phyloP scores from a whole-genome alignment of 331 rosid genomes.

The Dryas integrifolia region DNA sequence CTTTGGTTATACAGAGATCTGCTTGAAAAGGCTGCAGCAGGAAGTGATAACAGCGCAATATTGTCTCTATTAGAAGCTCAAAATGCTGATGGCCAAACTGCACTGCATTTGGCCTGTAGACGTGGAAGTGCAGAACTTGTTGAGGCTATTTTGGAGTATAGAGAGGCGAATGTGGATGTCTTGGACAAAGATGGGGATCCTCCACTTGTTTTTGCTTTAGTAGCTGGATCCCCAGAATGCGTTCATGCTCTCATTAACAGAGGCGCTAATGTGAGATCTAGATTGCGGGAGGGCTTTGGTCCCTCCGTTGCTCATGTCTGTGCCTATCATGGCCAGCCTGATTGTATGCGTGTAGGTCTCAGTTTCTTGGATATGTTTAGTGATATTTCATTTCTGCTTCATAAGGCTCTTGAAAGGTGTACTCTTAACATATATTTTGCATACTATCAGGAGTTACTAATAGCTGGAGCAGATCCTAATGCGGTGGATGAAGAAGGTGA shows the following conservation, averaged over 20 bases:
- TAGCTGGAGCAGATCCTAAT: conserved; percentile 98
- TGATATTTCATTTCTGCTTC: conserved; percentile 15
- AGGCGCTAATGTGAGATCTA: conserved; percentile 83
- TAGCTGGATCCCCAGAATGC: conserved; percentile 97
- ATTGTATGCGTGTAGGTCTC: conserved; percentile 93
- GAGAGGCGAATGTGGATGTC: conserved; percentile 86
- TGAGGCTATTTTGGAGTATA: conserved; percentile 72
- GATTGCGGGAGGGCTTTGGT: conserved; percentile 86
- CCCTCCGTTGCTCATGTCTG: conserved; percentile 94
- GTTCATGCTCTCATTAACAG: conserved; percentile 67
- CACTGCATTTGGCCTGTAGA: conserved; percentile 95
- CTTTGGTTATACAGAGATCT: conserved; percentile 59
- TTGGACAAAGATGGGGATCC: conserved; percentile 97
- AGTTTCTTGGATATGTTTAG: conserved; percentile 16
- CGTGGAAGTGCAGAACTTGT: conserved; percentile 91
- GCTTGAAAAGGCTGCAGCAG: conserved; percentile 65
- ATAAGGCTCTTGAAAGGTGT: conserved; percentile 18
- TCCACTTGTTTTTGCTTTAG: conserved; percentile 95
- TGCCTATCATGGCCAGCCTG: conserved; percentile 98
- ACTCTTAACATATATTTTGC: conserved; percentile 18
- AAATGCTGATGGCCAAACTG: conserved; percentile 93
- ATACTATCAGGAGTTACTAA: conserved; percentile 68
- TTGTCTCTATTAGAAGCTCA: conserved; percentile 72
- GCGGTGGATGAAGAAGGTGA: conserved; percentile 97
- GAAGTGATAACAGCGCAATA: conserved; percentile 51